Conservation (phyloP, 805 yeast species). For the Citeromyces nyonsensis region DNA sequence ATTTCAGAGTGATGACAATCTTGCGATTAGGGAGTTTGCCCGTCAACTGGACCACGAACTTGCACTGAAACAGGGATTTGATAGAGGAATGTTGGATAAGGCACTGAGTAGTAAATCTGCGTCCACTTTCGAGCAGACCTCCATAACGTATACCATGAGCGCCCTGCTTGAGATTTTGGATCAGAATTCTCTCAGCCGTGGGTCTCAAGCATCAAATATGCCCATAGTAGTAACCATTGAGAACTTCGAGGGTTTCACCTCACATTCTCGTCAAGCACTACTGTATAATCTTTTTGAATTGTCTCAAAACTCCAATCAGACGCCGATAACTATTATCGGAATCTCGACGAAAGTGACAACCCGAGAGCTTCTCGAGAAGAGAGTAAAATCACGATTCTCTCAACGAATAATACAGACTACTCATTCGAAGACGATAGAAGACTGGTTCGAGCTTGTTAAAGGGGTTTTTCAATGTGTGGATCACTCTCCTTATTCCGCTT, state of each 20-base stretch:
- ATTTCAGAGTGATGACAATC: constrained; percentile 57
- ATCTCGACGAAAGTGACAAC: constrained; percentile 60
- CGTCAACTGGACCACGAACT: constrained; percentile 48
- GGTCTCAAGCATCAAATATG: constrained; percentile 12
- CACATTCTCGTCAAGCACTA: constrained; percentile 62
- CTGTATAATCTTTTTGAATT: constrained; percentile 81
- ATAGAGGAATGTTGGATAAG: constrained; percentile 4
- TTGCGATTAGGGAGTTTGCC: constrained; percentile 78
- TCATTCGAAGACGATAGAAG: constrained; percentile 30
- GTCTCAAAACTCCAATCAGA: constrained; percentile 40
- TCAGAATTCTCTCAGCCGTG: constrained; percentile 10
- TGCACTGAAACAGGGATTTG: constrained; percentile 3
- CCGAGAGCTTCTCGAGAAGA: constrained; percentile 72
- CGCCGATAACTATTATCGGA: constrained; percentile 75
- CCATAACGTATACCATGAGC: constrained; percentile 45
- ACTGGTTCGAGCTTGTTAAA: constrained; percentile 15
- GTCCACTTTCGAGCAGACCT: constrained; percentile 26
- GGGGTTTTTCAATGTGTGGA: constrained; percentile 5
- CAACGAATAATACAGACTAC: constrained; percentile 44
- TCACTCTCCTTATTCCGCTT: constrained; percentile 2
- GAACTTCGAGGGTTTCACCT: constrained; percentile 70
- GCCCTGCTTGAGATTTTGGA: constrained; percentile 40
- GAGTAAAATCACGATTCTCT: constrained; percentile 82
- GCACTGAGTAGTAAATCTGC: constrained; percentile 2
- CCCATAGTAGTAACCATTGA: constrained; percentile 72